Evolutionary conservation across 176 grass and related monocot genomes (phyloP).

Genomic region (Juncus inflexus): DNA sequence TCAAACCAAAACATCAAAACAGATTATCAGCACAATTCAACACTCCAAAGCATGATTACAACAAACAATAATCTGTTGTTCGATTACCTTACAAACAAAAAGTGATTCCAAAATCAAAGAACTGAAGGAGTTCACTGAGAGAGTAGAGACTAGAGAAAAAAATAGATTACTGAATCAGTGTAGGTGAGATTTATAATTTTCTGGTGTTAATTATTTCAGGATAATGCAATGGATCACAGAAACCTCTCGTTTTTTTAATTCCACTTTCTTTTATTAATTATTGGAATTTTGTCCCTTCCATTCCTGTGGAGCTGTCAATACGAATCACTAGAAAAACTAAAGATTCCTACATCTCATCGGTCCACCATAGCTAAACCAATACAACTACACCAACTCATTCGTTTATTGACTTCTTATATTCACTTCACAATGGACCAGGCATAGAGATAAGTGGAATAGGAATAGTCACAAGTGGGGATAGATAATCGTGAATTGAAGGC

Average conservation of each 20-base stretch:
- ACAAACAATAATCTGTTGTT: conserved; percentile 2
- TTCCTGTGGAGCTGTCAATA: neutral
- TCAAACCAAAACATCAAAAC: neutral
- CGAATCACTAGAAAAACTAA: neutral
- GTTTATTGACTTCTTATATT: neutral
- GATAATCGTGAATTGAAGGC: neutral
- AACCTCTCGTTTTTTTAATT: conserved; percentile 27
- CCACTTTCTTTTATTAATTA: neutral
- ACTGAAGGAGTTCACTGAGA: neutral
- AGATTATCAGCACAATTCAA: neutral
- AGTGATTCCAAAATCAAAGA: neutral
- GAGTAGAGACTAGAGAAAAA: neutral
- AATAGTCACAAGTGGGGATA: neutral
- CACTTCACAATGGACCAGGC: neutral
- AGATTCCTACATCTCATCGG: neutral
- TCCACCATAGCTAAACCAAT: no score
- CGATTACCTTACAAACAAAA: conserved; percentile 6
- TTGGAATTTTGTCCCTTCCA: neutral
- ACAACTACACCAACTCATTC: no score
- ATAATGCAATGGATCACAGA: conserved; percentile 29
- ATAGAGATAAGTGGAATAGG: neutral
- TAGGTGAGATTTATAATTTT: conserved; percentile 11
- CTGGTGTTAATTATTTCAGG: conserved; percentile 19
- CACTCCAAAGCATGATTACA: neutral
- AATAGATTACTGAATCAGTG: neutral